Evolutionary conservation across 1,284 basidiomycete species (phyloP).

Genomic region (Cryptococcus depauperatus): DNA sequence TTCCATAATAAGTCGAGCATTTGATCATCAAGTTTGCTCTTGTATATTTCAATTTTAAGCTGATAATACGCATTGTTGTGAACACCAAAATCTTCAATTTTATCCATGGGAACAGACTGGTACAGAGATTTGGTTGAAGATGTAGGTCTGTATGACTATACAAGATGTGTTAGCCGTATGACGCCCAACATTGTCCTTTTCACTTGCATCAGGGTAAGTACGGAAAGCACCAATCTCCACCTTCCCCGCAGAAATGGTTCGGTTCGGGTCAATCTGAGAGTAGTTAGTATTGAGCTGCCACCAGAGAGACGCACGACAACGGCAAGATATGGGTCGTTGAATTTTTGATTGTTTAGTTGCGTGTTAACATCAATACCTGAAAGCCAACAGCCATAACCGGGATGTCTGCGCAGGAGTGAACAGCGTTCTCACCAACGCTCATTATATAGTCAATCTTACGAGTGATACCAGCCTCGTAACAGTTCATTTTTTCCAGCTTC

Average conservation of each 20-base stretch:
- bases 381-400: slow-evolving; percentile 94
- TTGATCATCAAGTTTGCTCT: slow-evolving; percentile 74
- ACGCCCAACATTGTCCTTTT: background rate
- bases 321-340: slow-evolving; percentile 92
- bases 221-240: slow-evolving; percentile 98
- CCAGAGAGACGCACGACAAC: slow-evolving; percentile 63
- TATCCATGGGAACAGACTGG: slow-evolving; percentile 85
- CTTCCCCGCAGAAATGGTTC: slow-evolving; percentile 93
- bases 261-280: slow-evolving; percentile 85
- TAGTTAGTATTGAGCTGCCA: background rate
- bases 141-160: slow-evolving; percentile 68
- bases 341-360: slow-evolving; percentile 88
- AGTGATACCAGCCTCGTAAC: slow-evolving; percentile 98
- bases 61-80: slow-evolving; percentile 96
- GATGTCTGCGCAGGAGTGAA: too few species aligned
- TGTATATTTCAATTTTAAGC: slow-evolving; percentile 91
- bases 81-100: slow-evolving; percentile 96
- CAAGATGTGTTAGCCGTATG: background rate
- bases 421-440: too few species aligned
- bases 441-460: too few species aligned
- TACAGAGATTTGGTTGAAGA: slow-evolving; percentile 64
- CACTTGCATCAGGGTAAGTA: slow-evolving; percentile 71
- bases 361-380: slow-evolving; percentile 95
- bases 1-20: slow-evolving; percentile 90
- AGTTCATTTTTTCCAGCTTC: slow-evolving; percentile 76